Evolutionary conservation across 805 yeast genomes (phyloP).

Genomic region (Yamadazyma endophytica): DNA sequence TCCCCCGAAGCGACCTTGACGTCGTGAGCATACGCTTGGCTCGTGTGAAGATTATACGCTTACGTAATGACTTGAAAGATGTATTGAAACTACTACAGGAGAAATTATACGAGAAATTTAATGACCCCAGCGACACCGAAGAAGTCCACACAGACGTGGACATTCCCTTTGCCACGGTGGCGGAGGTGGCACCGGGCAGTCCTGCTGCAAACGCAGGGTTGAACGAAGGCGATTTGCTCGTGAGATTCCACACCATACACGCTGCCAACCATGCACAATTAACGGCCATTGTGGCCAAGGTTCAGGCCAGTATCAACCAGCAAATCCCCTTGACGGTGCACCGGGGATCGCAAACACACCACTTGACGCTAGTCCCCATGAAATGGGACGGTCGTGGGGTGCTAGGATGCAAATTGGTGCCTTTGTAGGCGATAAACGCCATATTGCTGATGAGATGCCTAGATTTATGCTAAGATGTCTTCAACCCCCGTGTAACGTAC

Average conservation of each 20-base stretch:
- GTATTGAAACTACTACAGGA: slow-evolving; percentile 45
- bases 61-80: slow-evolving; percentile 63
- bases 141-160: not conserved
- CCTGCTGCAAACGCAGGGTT: slow-evolving; percentile 61
- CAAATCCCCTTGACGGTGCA: slow-evolving; percentile 22
- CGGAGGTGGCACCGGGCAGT: slow-evolving; percentile 44
- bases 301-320: slow-evolving; percentile 32
- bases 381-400: slow-evolving; percentile 66
- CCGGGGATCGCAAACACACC: slow-evolving; percentile 22
- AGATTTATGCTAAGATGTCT: not conserved
- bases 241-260: slow-evolving; percentile 50
- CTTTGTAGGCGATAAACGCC: slow-evolving; percentile 20
- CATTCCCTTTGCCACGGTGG: slow-evolving; percentile 55
- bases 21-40: slow-evolving; percentile 60
- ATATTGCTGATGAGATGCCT: too few relatives aligned
- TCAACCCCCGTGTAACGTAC: slow-evolving; percentile 93
- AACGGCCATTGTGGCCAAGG: slow-evolving; percentile 39
- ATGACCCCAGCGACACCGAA: not conserved
- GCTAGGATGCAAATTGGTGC: slow-evolving; percentile 61
- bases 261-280: slow-evolving; percentile 55
- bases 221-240: slow-evolving; percentile 47
- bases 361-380: slow-evolving; percentile 37
- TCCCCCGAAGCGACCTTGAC: slow-evolving; percentile 81
- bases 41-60: slow-evolving; percentile 60
- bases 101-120: slow-evolving; percentile 44